These are phyloP conservation scores for Linanthus parryae DNA, from an alignment of 148 eudicot species.

Conservation along the genomic window DNA sequence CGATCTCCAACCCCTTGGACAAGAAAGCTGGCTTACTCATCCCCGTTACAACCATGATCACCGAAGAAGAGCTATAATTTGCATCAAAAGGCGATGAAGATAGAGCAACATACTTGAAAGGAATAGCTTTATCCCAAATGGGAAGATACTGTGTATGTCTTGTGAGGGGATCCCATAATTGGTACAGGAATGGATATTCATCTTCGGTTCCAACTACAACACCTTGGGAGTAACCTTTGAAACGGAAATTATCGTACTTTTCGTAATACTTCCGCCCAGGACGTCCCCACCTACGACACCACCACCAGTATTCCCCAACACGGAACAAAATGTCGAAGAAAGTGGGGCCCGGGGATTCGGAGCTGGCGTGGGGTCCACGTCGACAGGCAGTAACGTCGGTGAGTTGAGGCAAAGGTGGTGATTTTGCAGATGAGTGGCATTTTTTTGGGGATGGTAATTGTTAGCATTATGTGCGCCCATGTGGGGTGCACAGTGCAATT, in stretches of 20 bases:
- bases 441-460: neutral
- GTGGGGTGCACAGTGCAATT: too few species aligned
- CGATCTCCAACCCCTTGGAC: neutral
- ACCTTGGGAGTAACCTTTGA: constrained; percentile 8
- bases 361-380: neutral
- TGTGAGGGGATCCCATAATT: neutral
- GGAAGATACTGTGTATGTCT: neutral
- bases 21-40: neutral
- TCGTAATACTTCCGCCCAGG: too few species aligned
- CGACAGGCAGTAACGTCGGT: neutral
- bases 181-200: neutral
- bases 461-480: too few species aligned
- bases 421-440: too few species aligned
- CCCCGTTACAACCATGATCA: constrained; percentile 7
- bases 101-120: constrained; percentile 2
- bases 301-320: neutral
- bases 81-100: constrained; percentile 6
- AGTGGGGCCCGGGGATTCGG: neutral
- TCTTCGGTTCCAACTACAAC: neutral
- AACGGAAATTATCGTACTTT: too few species aligned
- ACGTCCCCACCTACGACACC: too few species aligned
- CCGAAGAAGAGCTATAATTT: neutral
- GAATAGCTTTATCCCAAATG: constrained; percentile 7
- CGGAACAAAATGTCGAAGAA: neutral
- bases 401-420: constrained; percentile 3